A percentile compares a stretch with the other conserved stretches of the same genome.
Conservation (phyloP, 2,329 filamentous ascomycete species). For the Orbilia oligospora region DNA sequence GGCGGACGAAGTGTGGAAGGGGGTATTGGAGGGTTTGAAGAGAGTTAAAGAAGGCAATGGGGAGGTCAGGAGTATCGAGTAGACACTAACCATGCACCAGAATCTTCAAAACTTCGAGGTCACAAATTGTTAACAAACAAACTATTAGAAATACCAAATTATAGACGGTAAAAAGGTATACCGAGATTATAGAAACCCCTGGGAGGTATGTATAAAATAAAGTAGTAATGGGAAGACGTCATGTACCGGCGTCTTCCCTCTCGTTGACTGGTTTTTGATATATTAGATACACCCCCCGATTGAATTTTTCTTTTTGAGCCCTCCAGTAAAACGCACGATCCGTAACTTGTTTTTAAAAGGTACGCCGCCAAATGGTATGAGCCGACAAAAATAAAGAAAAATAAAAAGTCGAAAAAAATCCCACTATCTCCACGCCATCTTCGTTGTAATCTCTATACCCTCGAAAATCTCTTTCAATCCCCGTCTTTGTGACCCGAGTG, state of each 20-base stretch:
- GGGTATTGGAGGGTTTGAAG: constrained; percentile 61
- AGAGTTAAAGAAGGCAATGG: constrained; percentile 47
- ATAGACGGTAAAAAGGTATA: background rate
- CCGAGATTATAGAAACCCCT: background rate
- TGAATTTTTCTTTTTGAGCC: constrained; percentile 11
- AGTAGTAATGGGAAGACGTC: background rate
- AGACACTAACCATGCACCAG: too few species aligned
- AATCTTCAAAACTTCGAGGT: background rate
- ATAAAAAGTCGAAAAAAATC: too few species aligned
- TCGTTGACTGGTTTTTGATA: constrained; percentile 9
- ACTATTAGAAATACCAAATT: background rate
- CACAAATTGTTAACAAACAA: too few species aligned
- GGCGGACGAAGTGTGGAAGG: constrained; percentile 72
- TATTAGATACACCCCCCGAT: constrained; percentile 3
- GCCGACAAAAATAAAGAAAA: background rate
- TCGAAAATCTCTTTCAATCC: constrained; percentile 2
- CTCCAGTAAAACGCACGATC: constrained; percentile 5
- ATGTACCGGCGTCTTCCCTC: background rate
- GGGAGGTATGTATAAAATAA: background rate
- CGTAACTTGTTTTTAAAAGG: constrained; percentile 9
- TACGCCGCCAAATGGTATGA: constrained; percentile 6
- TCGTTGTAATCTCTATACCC: constrained; percentile 13
- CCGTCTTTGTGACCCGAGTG: background rate
- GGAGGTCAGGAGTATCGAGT: constrained; percentile 46
- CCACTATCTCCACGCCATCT: background rate